phyloP scores from a whole-genome alignment of 179 eudicot species.

The Corrigiola litoralis region DNA sequence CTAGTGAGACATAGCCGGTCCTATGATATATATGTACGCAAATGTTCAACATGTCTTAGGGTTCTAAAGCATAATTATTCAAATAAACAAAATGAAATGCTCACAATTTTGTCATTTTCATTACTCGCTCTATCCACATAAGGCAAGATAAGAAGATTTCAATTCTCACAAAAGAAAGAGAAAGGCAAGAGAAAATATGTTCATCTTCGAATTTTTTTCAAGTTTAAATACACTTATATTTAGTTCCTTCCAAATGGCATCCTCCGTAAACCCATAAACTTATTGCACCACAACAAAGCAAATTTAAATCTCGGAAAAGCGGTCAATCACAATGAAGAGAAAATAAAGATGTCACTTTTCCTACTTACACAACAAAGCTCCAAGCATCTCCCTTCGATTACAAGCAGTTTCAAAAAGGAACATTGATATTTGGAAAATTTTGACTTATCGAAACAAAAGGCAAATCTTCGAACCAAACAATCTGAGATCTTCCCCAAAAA shows the following conservation, averaged over 20 bases:
- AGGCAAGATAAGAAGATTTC: neutral
- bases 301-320: neutral
- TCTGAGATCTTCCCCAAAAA: no score
- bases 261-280: neutral
- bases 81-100: no score
- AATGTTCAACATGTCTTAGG: no score
- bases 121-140: no score
- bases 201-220: neutral
- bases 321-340: neutral
- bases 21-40: no score
- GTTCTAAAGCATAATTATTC: no score
- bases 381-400: neutral
- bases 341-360: neutral
- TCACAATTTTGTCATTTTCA: no score
- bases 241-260: neutral
- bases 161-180: neutral
- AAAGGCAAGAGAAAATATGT: neutral
- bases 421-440: no score
- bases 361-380: neutral
- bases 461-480: no score
- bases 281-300: neutral
- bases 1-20: no score
- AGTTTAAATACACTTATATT: no score
- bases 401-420: neutral
- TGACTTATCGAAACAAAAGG: no score